Conservation (phyloP, 495 filamentous ascomycete genomes). For the Beverwykella pulmonaria region DNA sequence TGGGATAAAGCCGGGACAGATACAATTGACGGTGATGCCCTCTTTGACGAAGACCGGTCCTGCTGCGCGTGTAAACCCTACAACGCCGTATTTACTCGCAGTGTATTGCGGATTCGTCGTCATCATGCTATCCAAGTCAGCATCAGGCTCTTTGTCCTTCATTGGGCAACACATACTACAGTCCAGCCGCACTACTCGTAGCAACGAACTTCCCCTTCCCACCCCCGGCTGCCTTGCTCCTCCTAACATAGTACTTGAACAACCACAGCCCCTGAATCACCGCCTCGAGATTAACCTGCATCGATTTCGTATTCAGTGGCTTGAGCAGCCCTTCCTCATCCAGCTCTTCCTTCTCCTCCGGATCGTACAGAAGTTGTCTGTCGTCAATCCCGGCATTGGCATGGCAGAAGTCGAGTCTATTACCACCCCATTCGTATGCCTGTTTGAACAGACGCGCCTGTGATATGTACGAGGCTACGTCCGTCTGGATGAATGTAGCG, state of each 20-base stretch:
- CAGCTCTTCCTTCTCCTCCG: constrained; percentile 28
- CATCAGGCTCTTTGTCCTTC: background rate
- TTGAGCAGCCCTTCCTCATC: constrained; percentile 40
- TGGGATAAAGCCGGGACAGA: constrained; percentile 38
- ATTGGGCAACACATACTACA: constrained; percentile 27
- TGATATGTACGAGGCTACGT: constrained; percentile 47
- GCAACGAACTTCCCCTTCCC: constrained; percentile 35
- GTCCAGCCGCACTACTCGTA: constrained; percentile 24
- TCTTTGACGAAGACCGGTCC: constrained; percentile 39
- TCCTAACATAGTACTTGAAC: constrained; percentile 49
- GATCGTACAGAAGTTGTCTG: constrained; percentile 31
- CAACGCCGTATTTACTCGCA: constrained; percentile 45
- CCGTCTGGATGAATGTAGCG: constrained; percentile 44
- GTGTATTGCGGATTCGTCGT: constrained; percentile 45
- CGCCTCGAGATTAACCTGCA: constrained; percentile 51
- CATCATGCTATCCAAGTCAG: constrained; percentile 38
- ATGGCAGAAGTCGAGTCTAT: constrained; percentile 50
- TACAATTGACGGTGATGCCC: constrained; percentile 39
- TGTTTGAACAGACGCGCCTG: constrained; percentile 48
- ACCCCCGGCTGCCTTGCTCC: constrained; percentile 28
- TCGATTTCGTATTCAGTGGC: constrained; percentile 47
- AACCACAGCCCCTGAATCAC: constrained; percentile 52
- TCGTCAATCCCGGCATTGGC: constrained; percentile 55
- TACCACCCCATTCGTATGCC: constrained; percentile 45
- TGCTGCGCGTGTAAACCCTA: constrained; percentile 45